phyloP scores from a whole-genome alignment of 192 early-diverging fungal species.

The Coemansia sp. region DNA sequence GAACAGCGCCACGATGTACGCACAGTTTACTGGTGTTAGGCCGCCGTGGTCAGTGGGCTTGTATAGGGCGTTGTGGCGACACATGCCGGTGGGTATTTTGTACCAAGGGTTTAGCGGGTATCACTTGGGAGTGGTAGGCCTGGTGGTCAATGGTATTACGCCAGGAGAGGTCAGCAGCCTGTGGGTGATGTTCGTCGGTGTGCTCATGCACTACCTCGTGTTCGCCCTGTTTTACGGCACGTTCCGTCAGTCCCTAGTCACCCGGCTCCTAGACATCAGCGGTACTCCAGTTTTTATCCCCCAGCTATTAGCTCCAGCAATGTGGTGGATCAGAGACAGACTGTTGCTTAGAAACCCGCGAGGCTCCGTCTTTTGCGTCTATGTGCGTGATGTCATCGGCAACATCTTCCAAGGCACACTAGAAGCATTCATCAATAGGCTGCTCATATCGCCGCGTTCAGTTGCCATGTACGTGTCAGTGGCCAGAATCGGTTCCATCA shows the following conservation, averaged over 20 bases:
- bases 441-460: slow-evolving; percentile 12
- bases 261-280: slow-evolving; percentile 14
- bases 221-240: slow-evolving; percentile 38
- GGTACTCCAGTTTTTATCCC: background rate
- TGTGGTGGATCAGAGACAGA: slow-evolving; percentile 24
- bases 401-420: slow-evolving; percentile 11
- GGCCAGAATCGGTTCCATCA: background rate
- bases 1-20: slow-evolving; percentile 25
- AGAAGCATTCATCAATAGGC: background rate
- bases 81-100: slow-evolving; percentile 19
- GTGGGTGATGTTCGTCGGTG: background rate
- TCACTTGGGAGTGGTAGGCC: slow-evolving; percentile 14
- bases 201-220: slow-evolving; percentile 25
- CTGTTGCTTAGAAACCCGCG: slow-evolving; percentile 17
- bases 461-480: slow-evolving; percentile 11
- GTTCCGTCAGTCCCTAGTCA: slow-evolving; percentile 28
- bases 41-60: background rate
- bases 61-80: background rate
- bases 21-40: slow-evolving; percentile 19
- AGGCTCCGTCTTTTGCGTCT: slow-evolving; percentile 29
- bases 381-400: slow-evolving; percentile 30
- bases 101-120: slow-evolving; percentile 26
- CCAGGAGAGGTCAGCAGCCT: slow-evolving; percentile 3
- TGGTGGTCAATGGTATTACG: background rate
- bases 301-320: slow-evolving; percentile 1